phyloP scores from a whole-genome alignment of 352 stramenopile genomes.

The Blastocystis sp. region DNA sequence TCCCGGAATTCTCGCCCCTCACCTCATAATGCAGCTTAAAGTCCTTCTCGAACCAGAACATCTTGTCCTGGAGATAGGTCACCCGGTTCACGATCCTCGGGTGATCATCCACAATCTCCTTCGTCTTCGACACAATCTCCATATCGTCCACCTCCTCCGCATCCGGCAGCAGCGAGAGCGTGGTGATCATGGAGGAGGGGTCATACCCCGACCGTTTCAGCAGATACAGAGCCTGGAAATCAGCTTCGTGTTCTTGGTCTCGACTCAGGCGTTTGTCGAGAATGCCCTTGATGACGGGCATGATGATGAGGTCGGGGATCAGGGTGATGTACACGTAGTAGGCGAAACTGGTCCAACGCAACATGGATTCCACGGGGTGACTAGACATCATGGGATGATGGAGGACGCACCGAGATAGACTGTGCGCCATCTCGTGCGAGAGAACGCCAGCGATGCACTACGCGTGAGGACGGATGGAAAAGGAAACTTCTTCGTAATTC shows the following conservation, averaged over 20 bases:
- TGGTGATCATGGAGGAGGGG: slow-evolving; percentile 30
- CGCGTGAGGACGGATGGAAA: neutral
- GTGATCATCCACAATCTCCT: slow-evolving; percentile 62
- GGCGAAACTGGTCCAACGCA: slow-evolving; percentile 54
- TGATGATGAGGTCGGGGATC: slow-evolving; percentile 41
- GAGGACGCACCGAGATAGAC: slow-evolving; percentile 24
- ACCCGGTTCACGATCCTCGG: slow-evolving; percentile 34
- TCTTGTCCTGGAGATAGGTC: slow-evolving; percentile 25
- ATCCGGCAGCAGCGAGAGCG: slow-evolving; percentile 47
- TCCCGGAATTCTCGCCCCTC: neutral
- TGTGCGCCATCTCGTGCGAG: slow-evolving; percentile 44
- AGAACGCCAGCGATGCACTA: slow-evolving; percentile 56
- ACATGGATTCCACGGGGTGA: slow-evolving; percentile 52
- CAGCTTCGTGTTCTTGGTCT: slow-evolving; percentile 49
- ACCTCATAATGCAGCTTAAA: slow-evolving; percentile 48
- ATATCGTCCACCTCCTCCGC: neutral
- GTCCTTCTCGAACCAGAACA: slow-evolving; percentile 58
- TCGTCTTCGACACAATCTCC: slow-evolving; percentile 65
- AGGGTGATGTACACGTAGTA: slow-evolving; percentile 65
- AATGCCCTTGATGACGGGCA: slow-evolving; percentile 51
- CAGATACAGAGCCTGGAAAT: slow-evolving; percentile 57
- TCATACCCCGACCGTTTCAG: slow-evolving; percentile 48
- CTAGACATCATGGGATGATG: neutral
- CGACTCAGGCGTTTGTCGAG: slow-evolving; percentile 41
- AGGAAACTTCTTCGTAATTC: slow-evolving; percentile 48